Percentiles rank a stretch among this genome's conserved stretches.
phyloP scores from a whole-genome alignment of 2,329 filamentous ascomycete genomes.

The Onygenales sp. region DNA sequence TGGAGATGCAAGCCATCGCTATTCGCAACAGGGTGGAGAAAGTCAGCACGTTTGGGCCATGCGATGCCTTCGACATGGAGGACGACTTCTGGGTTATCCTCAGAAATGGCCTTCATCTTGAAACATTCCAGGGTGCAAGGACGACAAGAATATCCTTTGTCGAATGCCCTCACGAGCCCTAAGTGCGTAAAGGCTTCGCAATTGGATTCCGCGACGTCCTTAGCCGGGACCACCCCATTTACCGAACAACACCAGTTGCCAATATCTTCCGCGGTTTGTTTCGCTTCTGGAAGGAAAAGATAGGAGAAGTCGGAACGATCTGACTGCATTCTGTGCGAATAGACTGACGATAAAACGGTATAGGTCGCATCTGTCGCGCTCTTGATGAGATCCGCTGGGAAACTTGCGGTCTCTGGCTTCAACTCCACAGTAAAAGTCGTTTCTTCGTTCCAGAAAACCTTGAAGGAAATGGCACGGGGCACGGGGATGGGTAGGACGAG shows the following conservation, averaged over 20 bases:
- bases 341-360: slow-evolving; percentile 14
- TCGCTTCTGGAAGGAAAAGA: slow-evolving; percentile 14
- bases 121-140: slow-evolving; percentile 13
- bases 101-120: slow-evolving; percentile 6
- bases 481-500: slow-evolving; percentile 17
- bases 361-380: slow-evolving; percentile 12
- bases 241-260: slow-evolving; percentile 14
- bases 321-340: slow-evolving; percentile 11
- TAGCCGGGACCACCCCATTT: slow-evolving; percentile 6
- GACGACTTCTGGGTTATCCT: slow-evolving; percentile 4
- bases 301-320: slow-evolving; percentile 13
- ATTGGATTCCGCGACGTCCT: slow-evolving; percentile 4
- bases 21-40: slow-evolving; percentile 18
- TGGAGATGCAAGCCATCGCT: slow-evolving; percentile 11
- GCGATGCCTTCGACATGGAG: slow-evolving; percentile 18
- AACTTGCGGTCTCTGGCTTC: slow-evolving; percentile 4
- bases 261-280: slow-evolving; percentile 3
- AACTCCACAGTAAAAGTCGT: slow-evolving; percentile 14
- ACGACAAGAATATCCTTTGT: slow-evolving; percentile 13
- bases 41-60: slow-evolving; percentile 25
- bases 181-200: slow-evolving; percentile 4
- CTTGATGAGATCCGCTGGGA: slow-evolving; percentile 3
- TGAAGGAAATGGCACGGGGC: slow-evolving; percentile 16
- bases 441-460: slow-evolving; percentile 21
- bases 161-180: slow-evolving; percentile 13